Conservation (phyloP, 208 protist species). For the Porcisia deanei region DNA sequence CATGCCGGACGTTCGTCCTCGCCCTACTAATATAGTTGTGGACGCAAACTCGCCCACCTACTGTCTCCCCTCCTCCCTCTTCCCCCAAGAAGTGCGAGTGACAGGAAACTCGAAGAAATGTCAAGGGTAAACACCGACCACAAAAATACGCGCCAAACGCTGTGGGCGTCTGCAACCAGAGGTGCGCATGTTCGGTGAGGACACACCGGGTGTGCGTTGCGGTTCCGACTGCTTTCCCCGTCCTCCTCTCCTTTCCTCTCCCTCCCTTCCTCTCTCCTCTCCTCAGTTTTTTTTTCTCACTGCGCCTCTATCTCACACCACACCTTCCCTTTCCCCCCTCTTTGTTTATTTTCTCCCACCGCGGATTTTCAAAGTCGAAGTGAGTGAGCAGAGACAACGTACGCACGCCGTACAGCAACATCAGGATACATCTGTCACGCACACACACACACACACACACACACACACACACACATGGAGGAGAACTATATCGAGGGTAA, state of each 20-base stretch:
- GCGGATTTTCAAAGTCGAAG: no score
- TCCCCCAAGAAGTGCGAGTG: background rate
- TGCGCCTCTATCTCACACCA: background rate
- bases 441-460: background rate
- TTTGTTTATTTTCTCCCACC: no score
- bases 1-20: background rate
- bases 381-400: background rate
- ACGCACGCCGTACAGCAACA: background rate
- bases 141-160: background rate
- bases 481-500: conserved; percentile 83
- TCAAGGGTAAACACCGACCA: background rate
- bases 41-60: background rate
- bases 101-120: background rate
- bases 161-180: background rate
- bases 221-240: background rate
- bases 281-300: background rate
- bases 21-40: background rate
- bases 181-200: background rate
- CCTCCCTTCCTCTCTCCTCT: background rate
- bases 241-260: background rate
- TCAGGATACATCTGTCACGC: background rate
- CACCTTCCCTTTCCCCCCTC: no score
- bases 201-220: background rate
- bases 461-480: conserved; percentile 28
- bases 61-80: no score